Evolutionary conservation across 202 grass and related monocot species (phyloP), one percentile per base, ranked within the genome.

Genomic region (Zizania palustris): DNA sequence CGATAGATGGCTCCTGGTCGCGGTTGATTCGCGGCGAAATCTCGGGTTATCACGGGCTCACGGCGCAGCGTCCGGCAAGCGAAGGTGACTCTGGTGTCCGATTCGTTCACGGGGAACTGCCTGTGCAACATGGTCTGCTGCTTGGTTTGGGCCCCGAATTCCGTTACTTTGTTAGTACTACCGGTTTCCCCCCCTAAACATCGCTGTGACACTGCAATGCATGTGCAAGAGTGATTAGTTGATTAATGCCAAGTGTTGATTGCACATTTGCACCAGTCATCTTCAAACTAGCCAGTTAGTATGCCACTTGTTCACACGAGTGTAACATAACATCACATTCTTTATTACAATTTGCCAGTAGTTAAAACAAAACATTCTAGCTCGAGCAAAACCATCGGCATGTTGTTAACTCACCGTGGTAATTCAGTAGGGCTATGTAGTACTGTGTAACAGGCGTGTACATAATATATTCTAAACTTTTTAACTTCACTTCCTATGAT

Each of bases 111-210:
- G 28, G 28, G 28, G 2, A 28, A 28, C 28, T 28, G 28, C 28
- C 28, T n/a, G n/a, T n/a, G n/a, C n/a, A n/a, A n/a, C 11, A 65
- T 3, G 38, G 44, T 7, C 5, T 15, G 34, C 14, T 20, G 28
- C 28, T 5, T 28, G 75, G 75, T 5, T 66, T 51, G 15, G 49
- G 28, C 15, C 45, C 50, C 33, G 10, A 34, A 78, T 78, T 19
- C 28, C 28, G 28, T 28, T 28, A 28, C 2, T 28, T 34, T 34
- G 40, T 51, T 16, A 1, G 49, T 51, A 51, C 15, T 11, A 3
- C n/a, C 22, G 28, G 28, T 15, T 39, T 60, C n/a, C n/a, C n/a
- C n/a, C n/a, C n/a, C 20, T 22, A 12, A 8, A 15, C 51, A 20
- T 55, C 51, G 0, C 51, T 55, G 51, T 28, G 28, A 28, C 28